phyloP scores from a whole-genome alignment of 1,284 basidiomycete genomes.

The Fomes fomentarius region DNA sequence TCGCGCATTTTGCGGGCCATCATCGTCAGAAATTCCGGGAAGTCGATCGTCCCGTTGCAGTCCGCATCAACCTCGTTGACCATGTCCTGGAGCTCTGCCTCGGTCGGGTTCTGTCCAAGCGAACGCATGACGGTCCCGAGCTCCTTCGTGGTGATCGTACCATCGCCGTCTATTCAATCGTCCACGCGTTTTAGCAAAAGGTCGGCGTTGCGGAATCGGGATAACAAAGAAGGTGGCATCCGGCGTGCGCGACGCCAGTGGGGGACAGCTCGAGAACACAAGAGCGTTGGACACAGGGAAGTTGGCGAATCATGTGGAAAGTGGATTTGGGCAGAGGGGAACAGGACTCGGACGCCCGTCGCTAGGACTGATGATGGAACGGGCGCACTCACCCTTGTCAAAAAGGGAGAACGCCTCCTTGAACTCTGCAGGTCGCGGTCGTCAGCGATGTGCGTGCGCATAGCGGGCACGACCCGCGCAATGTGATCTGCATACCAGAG shows the following conservation, averaged over 20 bases:
- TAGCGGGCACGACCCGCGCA: conserved; percentile 17
- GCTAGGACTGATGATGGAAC: conserved; percentile 8
- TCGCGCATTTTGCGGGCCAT: conserved; percentile 98
- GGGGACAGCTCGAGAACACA: too few species aligned
- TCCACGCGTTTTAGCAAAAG: not conserved
- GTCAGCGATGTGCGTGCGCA: conserved; percentile 5
- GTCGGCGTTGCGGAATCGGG: too few species aligned
- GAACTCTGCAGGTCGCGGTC: conserved; percentile 53
- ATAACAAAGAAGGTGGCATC: too few species aligned
- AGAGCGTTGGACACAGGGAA: not conserved
- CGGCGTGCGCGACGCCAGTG: too few species aligned
- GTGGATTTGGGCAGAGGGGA: conserved; percentile 12
- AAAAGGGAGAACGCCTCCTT: conserved; percentile 95
- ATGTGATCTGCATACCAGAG: conserved; percentile 50
- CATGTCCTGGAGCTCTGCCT: conserved; percentile 96
- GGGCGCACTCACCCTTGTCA: conserved; percentile 74
- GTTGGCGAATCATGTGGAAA: not conserved
- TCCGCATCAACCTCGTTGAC: conserved; percentile 90
- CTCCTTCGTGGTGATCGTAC: conserved; percentile 95
- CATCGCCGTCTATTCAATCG: conserved; percentile 79
- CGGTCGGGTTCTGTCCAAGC: conserved; percentile 95
- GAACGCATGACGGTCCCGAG: conserved; percentile 98
- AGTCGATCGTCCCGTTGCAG: conserved; percentile 91
- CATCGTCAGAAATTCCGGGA: conserved; percentile 94
- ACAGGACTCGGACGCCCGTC: not conserved